Conservation (phyloP, 2,329 filamentous ascomycete species). For the Trichoderma sp. region DNA sequence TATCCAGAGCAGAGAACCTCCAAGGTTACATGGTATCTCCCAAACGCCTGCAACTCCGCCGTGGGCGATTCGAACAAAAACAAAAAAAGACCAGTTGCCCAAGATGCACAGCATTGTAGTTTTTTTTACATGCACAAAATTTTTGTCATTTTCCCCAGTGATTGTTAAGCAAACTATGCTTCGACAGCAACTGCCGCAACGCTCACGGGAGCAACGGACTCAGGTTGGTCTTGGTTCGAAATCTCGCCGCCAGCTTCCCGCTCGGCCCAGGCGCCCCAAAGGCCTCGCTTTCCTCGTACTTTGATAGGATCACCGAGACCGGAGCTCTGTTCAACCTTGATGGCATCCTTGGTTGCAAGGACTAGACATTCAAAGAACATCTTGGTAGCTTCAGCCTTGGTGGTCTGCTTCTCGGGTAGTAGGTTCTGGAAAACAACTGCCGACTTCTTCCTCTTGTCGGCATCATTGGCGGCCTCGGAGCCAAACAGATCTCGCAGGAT, state of each 20-base stretch:
- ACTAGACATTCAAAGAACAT: conserved; percentile 99
- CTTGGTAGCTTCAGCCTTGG: conserved; percentile 89
- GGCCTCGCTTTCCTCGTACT: conserved; percentile 86
- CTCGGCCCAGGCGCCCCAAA: conserved; percentile 97
- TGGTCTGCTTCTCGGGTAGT: conserved; percentile 76
- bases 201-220: conserved; percentile 33
- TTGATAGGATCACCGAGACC: conserved; percentile 76
- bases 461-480: conserved; percentile 62
- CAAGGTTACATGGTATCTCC: conserved; percentile 39
- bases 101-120: conserved; percentile 35
- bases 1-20: conserved; percentile 25
- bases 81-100: conserved; percentile 30
- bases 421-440: conserved; percentile 88
- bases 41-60: conserved; percentile 39
- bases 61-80: conserved; percentile 27
- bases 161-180: conserved; percentile 28
- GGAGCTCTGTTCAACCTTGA: conserved; percentile 87
- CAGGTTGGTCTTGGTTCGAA: conserved; percentile 46
- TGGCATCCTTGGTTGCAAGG: conserved; percentile 93
- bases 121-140: conserved; percentile 34
- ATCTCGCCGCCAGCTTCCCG: conserved; percentile 63
- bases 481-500: conserved; percentile 88
- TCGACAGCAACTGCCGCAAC: conserved; percentile 38
- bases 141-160: neutral
- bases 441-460: conserved; percentile 70